Conservation (phyloP, 495 filamentous ascomycete genomes). For the Aspergillus conjunctus region DNA sequence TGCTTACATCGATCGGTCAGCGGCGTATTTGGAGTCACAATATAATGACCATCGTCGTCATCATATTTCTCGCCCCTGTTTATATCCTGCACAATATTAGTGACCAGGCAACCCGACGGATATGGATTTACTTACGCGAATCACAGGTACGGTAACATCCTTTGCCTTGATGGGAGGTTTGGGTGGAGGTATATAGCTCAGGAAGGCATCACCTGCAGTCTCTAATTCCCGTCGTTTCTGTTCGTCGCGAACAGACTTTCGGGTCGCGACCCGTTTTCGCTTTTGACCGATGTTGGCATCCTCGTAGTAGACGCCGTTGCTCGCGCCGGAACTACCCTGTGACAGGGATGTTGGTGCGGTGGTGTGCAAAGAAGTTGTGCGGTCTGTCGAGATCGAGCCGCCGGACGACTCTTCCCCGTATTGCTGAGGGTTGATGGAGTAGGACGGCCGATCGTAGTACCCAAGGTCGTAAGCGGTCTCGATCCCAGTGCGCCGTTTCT, state of each 20-base stretch:
- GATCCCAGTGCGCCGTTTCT: slow-evolving; percentile 64
- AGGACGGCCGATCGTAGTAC: slow-evolving; percentile 61
- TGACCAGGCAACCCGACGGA: no score
- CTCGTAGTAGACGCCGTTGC: slow-evolving; percentile 56
- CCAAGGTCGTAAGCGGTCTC: slow-evolving; percentile 66
- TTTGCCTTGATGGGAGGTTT: slow-evolving; percentile 87
- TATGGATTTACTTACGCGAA: slow-evolving; percentile 64
- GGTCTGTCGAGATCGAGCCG: slow-evolving; percentile 77
- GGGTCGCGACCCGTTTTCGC: slow-evolving; percentile 77
- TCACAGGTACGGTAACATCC: slow-evolving; percentile 81
- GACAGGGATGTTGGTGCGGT: slow-evolving; percentile 91
- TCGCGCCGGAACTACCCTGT: slow-evolving; percentile 62
- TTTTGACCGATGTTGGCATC: slow-evolving; percentile 72
- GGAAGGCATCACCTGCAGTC: slow-evolving; percentile 67
- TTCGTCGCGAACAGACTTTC: slow-evolving; percentile 76
- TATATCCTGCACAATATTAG: slow-evolving; percentile 42
- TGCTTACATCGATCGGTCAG: slow-evolving; percentile 88
- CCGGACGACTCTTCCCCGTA: slow-evolving; percentile 64
- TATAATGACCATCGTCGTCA: slow-evolving; percentile 96
- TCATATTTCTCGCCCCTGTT: slow-evolving; percentile 68
- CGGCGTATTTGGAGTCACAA: slow-evolving; percentile 78
- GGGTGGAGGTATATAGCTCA: slow-evolving; percentile 80
- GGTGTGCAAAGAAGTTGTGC: slow-evolving; percentile 83
- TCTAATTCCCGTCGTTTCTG: slow-evolving; percentile 74
- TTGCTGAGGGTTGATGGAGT: slow-evolving; percentile 72